phyloP scores from a whole-genome alignment of 176 grass and related monocot genomes.

The Canna indica region DNA sequence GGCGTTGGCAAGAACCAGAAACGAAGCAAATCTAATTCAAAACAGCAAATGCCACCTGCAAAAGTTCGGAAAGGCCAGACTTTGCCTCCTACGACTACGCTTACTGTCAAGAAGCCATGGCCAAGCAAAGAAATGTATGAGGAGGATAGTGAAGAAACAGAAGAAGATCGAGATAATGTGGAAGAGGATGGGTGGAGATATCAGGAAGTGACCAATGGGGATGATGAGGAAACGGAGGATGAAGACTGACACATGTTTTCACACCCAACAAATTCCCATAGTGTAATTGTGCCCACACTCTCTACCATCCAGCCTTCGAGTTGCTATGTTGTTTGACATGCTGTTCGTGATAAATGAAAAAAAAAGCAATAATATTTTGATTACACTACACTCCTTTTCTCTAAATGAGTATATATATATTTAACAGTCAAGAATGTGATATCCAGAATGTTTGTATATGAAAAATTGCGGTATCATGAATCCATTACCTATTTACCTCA shows the following conservation, averaged over 20 bases:
- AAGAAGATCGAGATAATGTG: constrained; percentile 12
- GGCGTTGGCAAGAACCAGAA: constrained; percentile 26
- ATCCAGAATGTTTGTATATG: too few relatives aligned
- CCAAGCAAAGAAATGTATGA: constrained; percentile 9
- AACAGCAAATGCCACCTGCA: constrained; percentile 18
- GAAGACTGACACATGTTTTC: constrained; percentile 36
- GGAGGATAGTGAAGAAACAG: constrained; percentile 22
- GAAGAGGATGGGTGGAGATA: constrained; percentile 26
- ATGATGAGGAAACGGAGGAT: constrained; percentile 63
- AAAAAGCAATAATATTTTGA: background rate
- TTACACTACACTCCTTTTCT: background rate
- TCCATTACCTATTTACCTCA: too few relatives aligned
- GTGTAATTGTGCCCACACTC: too few relatives aligned
- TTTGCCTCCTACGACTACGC: constrained; percentile 6
- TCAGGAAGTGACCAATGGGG: constrained; percentile 32
- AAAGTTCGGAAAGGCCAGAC: constrained; percentile 31
- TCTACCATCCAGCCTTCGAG: too few relatives aligned
- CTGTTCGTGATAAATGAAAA: too few relatives aligned
- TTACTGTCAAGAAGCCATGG: constrained; percentile 24
- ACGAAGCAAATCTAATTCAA: constrained; percentile 33
- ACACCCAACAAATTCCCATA: too few relatives aligned
- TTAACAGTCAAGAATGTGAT: too few relatives aligned
- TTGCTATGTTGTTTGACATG: background rate
- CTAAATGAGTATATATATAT: background rate
- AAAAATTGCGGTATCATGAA: too few relatives aligned